Evolutionary conservation across 768 basidiomycete species (phyloP), one percentile per base, ranked within the genome.

Genomic region (Cubamyces sp.): DNA sequence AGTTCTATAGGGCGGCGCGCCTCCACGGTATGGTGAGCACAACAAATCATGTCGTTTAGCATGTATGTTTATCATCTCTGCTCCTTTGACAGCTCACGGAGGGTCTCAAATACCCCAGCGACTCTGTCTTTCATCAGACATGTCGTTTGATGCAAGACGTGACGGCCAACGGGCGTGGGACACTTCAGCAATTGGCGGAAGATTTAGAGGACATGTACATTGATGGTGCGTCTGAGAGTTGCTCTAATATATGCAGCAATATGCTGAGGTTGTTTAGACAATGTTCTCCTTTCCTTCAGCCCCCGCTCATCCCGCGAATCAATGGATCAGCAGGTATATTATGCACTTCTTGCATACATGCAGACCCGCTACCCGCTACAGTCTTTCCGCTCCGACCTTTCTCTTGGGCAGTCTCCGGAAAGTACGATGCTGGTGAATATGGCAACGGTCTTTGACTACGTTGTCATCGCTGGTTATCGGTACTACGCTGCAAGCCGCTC

Each of bases 1-100:
- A 66, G 34, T 73, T 69, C 43, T 43, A 61, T 12, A 61, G 67
- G 1, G 58, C 65, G 7, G 45, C 53, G 0, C 43, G 43, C 12
- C 37, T 71, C 5, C 60, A 60, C 11, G 19, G 49, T n/a, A 30
- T 61, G 48, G 71, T 69, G 40, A 6, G 71, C 34, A 51, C 50
- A 2, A 12, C 16, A 16, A 25, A 21, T 7, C 7, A 40, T 16
- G 9, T 9, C 34, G n/a, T 1, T 5, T 5, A 15, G 21, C 15
- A 14, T 2, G 1, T 30, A 14, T 49, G 11, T 26, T 28, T 12
- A 49, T 15, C 1, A 47, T 12, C 7, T 6, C 23, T 25, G 46
- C 21, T 11, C 11, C 46, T 47, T 47, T 8, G 25, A 54, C 43
- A 49, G 47, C n/a, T 57, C 21, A 19, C 47, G 3, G 19, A 57